phyloP scores from a whole-genome alignment of 345 rosid species.

The Pseudoturritis turrita region DNA sequence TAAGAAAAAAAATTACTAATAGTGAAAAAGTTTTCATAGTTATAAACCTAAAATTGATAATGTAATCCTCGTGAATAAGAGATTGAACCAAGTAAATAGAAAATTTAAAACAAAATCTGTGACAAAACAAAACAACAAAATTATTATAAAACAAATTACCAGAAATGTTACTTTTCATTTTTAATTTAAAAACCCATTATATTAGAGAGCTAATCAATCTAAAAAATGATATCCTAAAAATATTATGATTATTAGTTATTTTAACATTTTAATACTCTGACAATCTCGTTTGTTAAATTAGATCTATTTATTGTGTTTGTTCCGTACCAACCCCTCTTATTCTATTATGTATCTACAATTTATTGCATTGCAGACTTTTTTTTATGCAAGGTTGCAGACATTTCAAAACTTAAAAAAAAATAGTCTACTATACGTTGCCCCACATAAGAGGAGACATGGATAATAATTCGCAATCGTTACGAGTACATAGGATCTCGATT shows the following conservation, averaged over 20 bases:
- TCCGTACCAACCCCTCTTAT: background rate
- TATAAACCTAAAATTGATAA: too few species aligned
- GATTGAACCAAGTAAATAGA: too few species aligned
- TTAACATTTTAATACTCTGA: background rate
- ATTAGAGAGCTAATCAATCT: background rate
- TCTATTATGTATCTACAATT: background rate
- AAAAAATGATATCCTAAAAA: background rate
- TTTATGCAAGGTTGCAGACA: background rate
- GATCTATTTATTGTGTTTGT: background rate
- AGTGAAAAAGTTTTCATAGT: too few species aligned
- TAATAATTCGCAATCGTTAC: constrained; percentile 28
- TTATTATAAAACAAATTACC: too few species aligned
- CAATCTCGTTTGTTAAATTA: too few species aligned
- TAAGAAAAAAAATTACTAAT: too few species aligned
- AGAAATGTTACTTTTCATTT: background rate
- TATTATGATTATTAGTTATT: background rate
- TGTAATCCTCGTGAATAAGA: too few species aligned
- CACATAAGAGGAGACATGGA: constrained; percentile 26
- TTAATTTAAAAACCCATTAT: background rate
- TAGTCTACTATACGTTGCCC: background rate
- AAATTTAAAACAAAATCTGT: too few species aligned
- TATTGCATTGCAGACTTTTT: background rate
- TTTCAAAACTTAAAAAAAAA: background rate
- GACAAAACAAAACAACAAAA: too few species aligned
- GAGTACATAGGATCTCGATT: constrained; percentile 28